These are phyloP conservation scores for Candida anglica DNA, from an alignment of 805 yeast genomes.

Conservation along the genomic window DNA sequence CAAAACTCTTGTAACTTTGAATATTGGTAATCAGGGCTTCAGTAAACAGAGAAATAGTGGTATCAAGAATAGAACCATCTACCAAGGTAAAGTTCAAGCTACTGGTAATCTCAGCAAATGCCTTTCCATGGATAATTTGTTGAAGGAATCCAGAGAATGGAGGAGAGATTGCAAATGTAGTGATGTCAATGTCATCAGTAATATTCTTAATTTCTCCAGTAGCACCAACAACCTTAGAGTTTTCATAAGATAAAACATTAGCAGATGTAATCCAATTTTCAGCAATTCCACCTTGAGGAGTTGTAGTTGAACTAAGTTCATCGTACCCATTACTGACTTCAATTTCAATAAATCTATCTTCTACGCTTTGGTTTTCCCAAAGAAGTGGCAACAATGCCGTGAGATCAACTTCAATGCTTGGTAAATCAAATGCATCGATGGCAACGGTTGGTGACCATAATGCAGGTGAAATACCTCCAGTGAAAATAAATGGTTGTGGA, in stretches of 20 bases:
- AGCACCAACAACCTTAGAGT: conserved; percentile 30
- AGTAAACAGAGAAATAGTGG: conserved; percentile 23
- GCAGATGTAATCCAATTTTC: conserved; percentile 62
- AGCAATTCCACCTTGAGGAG: conserved; percentile 24
- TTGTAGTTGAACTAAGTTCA: conserved; percentile 17
- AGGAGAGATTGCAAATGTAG: conserved; percentile 28
- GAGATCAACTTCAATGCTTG: conserved; percentile 65
- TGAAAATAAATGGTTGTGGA: conserved; percentile 71
- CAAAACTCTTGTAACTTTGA: conserved; percentile 34
- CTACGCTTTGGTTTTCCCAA: conserved; percentile 44
- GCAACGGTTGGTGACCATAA: conserved; percentile 82
- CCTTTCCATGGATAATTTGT: conserved; percentile 37
- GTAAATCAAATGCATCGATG: conserved; percentile 67
- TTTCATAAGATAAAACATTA: conserved; percentile 53
- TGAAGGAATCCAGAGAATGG: conserved; percentile 31
- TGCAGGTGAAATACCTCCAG: conserved; percentile 80
- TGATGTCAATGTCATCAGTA: conserved; percentile 19
- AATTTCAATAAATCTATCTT: conserved; percentile 34
- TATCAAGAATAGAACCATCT: conserved; percentile 32
- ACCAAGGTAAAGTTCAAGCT: conserved; percentile 30
- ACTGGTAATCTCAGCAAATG: conserved; percentile 29
- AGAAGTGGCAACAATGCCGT: conserved; percentile 67
- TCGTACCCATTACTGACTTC: conserved; percentile 52
- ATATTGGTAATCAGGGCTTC: conserved; percentile 32
- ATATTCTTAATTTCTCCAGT: conserved; percentile 34